These are phyloP conservation scores for Tricholoma saponaceum DNA, from an alignment of 768 basidiomycete species.

Conservation along the genomic window DNA sequence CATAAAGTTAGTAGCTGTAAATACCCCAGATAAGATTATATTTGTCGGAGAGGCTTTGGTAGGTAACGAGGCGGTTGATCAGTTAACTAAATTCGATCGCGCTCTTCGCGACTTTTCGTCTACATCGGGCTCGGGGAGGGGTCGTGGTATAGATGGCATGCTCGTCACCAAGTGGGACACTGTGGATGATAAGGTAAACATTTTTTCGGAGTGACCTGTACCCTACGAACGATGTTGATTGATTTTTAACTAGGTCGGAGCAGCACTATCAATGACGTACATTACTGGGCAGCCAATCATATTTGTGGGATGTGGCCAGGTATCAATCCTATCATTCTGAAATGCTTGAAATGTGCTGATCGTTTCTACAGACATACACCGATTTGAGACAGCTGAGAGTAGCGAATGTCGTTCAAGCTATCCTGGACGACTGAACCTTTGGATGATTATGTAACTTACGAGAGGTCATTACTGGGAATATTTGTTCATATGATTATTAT, in stretches of 20 bases:
- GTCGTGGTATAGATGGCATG: slow-evolving; percentile 97
- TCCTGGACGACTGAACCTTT: slow-evolving; percentile 68
- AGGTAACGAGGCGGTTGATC: slow-evolving; percentile 98
- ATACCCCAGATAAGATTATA: slow-evolving; percentile 94
- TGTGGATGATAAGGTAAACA: slow-evolving; percentile 84
- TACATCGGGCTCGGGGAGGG: slow-evolving; percentile 59
- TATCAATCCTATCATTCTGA: slow-evolving; percentile 28
- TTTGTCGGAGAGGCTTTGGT: slow-evolving; percentile 98
- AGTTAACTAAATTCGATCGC: slow-evolving; percentile 94
- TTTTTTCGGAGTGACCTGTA: slow-evolving; percentile 14
- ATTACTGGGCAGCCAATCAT: slow-evolving; percentile 98
- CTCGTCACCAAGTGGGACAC: slow-evolving; percentile 99
- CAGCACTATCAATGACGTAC: slow-evolving; percentile 98
- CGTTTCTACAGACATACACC: slow-evolving; percentile 76
- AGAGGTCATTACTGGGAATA: no score
- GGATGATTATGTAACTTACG: background rate
- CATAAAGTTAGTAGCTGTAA: slow-evolving; percentile 79
- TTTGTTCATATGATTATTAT: slow-evolving; percentile 6
- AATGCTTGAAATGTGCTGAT: background rate
- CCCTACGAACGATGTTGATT: background rate
- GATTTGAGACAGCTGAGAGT: slow-evolving; percentile 90
- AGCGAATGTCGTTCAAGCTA: slow-evolving; percentile 89
- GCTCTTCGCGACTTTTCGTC: slow-evolving; percentile 90
- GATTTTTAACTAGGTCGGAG: slow-evolving; percentile 74
- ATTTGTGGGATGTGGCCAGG: slow-evolving; percentile 98